Base-by-base conservation (phyloP, 495 filamentous ascomycete genomes). In the Pseudevernia furfuracea region DNA sequence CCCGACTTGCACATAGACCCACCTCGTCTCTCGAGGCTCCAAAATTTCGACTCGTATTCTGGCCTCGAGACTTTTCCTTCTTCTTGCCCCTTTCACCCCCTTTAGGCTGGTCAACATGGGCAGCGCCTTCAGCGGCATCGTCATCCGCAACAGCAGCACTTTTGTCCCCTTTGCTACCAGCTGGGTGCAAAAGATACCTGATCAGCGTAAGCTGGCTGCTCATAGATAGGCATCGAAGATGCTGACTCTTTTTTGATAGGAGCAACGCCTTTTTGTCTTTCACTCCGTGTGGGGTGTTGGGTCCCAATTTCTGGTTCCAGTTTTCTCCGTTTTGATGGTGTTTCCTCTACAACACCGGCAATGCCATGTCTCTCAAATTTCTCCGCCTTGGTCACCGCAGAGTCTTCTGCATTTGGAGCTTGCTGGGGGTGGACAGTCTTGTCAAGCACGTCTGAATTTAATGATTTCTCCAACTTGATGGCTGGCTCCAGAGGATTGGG, bases 11-110 rank as follows among this genome's bases (percentile, higher is more conserved):
- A 75, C 94, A 98, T 6, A 98, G 81, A 46, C 84, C 84, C 39
- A 93, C 78, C 15, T 81, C 83, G 73, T 98, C 94, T 52, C 83
- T 81, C 23, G 89, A 92, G 49, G 74, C 83, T 52, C 92, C 93
- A 71, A 96, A 98, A n/a, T 82, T 83, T 59, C 94, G 85, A 67
- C 82, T 85, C 66, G 85, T 92, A 71, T 98, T 97, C 73, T 97
- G 94, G 36, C 93, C 91, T 49, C 81, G 81, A 25, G 82, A 77
- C 69, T 88, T 87, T 71, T 87, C 87, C 71, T 85, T 84, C 66
- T 84, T 86, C 72, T 80, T 84, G 66, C 78, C 79, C 67, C 77
- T 81, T 28, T 76, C 74, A 9, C 71, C 68, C 43, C 70, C 69
- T 41, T 77, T 75, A 39, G 75, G 74, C 19, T 70, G 55, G 64